phyloP scores from a whole-genome alignment of 148 eudicot species.

The Polygonum aviculare region DNA sequence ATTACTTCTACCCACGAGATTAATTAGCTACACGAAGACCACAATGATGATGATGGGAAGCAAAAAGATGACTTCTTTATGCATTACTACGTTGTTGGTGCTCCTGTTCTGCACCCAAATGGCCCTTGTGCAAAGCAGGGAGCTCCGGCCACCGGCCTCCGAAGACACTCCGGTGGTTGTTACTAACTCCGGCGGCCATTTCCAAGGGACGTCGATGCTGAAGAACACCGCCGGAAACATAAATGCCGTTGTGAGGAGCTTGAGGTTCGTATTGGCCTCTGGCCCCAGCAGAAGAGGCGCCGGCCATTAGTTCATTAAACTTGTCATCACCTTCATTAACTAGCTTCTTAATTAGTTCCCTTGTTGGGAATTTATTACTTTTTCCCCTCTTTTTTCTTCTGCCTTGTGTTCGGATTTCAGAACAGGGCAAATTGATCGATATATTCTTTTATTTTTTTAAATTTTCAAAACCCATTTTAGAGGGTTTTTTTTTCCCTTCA shows the following conservation, averaged over 20 bases:
- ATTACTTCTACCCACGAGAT: no score
- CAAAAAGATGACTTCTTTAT: background rate
- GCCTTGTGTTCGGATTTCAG: background rate
- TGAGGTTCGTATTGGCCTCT: conserved; percentile 13
- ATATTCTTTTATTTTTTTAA: background rate
- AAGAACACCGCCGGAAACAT: background rate
- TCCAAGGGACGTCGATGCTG: background rate
- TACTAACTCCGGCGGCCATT: background rate
- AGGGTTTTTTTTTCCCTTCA: background rate
- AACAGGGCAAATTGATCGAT: background rate
- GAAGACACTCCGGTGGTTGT: background rate
- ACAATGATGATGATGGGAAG: background rate
- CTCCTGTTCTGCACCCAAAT: background rate
- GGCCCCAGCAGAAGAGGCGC: conserved; percentile 18
- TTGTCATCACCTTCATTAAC: background rate
- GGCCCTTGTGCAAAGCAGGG: background rate
- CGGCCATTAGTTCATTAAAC: conserved; percentile 9
- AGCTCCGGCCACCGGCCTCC: background rate
- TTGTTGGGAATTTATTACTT: no score
- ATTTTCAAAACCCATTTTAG: background rate
- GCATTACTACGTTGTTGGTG: background rate
- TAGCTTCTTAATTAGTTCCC: background rate
- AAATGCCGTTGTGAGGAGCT: background rate
- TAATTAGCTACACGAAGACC: background rate
- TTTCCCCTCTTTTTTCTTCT: background rate